These are phyloP conservation scores for Petrea volubilis DNA, from an alignment of 257 asterid genomes.

Conservation along the genomic window DNA sequence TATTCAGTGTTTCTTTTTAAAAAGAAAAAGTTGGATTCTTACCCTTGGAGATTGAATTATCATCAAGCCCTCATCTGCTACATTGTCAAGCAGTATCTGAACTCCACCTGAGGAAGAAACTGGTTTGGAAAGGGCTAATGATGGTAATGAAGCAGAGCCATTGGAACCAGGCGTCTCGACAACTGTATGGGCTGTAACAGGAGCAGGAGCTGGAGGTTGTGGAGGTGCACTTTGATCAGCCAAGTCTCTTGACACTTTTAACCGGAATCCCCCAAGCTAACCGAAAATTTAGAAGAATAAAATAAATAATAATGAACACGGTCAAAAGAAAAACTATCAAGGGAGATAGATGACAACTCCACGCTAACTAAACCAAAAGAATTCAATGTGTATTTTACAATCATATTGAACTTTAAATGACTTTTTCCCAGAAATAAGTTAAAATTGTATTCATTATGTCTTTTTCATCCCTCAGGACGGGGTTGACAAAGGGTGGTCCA, in stretches of 20 bases:
- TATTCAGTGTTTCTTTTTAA: background rate
- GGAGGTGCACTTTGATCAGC: conserved; percentile 44
- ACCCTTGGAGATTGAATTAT: conserved; percentile 85
- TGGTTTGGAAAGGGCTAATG: conserved; percentile 57
- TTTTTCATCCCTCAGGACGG: background rate
- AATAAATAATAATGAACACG: conserved; percentile 4
- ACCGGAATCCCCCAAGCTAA: conserved; percentile 73
- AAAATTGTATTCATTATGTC: background rate
- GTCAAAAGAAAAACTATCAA: conserved; percentile 4
- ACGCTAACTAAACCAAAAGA: background rate
- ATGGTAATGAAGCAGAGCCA: conserved; percentile 68
- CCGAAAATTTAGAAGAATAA: background rate
- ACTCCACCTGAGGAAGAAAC: conserved; percentile 42
- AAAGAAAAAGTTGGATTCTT: conserved; percentile 19
- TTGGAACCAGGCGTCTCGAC: conserved; percentile 52
- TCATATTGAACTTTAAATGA: background rate
- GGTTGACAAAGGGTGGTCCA: no score
- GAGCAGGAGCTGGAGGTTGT: conserved; percentile 51
- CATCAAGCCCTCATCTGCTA: conserved; percentile 71
- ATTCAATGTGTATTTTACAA: background rate
- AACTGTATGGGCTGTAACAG: conserved; percentile 38
- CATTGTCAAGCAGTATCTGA: conserved; percentile 53
- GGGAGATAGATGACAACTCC: background rate
- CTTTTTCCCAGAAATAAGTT: conserved; percentile 1
- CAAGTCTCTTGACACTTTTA: conserved; percentile 61